Percentiles rank a stretch among this genome's conserved stretches.
Conservation (phyloP, 2,329 filamentous ascomycete species). For the Monilinia vaccinii-corymbosi region DNA sequence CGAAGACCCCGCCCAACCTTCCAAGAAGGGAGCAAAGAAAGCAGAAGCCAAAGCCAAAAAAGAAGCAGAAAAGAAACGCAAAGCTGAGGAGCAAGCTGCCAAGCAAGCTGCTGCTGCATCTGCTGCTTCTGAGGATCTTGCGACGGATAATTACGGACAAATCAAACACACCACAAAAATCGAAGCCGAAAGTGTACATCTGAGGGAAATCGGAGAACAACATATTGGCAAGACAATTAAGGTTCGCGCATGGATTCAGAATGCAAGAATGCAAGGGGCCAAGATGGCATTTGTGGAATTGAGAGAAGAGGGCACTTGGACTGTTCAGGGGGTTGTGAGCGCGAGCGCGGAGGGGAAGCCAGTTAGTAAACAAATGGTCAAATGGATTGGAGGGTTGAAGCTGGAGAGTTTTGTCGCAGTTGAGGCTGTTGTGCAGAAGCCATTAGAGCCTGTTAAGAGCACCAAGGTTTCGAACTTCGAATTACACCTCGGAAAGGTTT, state of each 20-base stretch:
- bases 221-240: slow-evolving; percentile 63
- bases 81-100: slow-evolving; percentile 67
- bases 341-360: slow-evolving; percentile 53
- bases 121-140: slow-evolving; percentile 52
- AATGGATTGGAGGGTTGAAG: slow-evolving; percentile 69
- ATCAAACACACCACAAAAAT: slow-evolving; percentile 49
- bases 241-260: slow-evolving; percentile 76
- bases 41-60: slow-evolving; percentile 79
- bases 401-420: slow-evolving; percentile 77
- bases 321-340: slow-evolving; percentile 71
- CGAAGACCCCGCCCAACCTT: slow-evolving; percentile 29
- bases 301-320: slow-evolving; percentile 63
- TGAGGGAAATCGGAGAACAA: slow-evolving; percentile 55
- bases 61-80: slow-evolving; percentile 68
- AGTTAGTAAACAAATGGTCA: slow-evolving; percentile 84
- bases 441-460: slow-evolving; percentile 81
- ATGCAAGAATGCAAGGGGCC: slow-evolving; percentile 77
- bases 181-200: slow-evolving; percentile 44
- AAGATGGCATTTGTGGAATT: slow-evolving; percentile 90
- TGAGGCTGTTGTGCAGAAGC: slow-evolving; percentile 72
- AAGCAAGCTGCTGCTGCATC: slow-evolving; percentile 57
- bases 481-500: slow-evolving; percentile 81
- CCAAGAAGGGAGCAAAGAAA: slow-evolving; percentile 80
- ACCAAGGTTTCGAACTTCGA: slow-evolving; percentile 72
- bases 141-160: slow-evolving; percentile 73